These are phyloP conservation scores for Pueraria montana DNA, from an alignment of 306 rosid species.

Conservation along the genomic window DNA sequence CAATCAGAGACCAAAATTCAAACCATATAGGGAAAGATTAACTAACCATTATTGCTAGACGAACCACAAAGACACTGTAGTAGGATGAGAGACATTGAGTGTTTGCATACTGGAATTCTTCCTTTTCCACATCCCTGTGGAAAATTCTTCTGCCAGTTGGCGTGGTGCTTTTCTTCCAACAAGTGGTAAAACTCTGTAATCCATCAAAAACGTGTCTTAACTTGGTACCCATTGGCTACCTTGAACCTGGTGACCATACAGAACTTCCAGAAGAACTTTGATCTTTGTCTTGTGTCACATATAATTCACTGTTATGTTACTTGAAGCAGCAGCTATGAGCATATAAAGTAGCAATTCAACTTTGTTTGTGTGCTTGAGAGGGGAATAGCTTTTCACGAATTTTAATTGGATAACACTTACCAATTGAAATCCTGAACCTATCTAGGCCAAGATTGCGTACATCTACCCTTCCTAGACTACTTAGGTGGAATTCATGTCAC, in stretches of 20 bases:
- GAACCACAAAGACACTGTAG: constrained; percentile 96
- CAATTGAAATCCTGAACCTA: neutral
- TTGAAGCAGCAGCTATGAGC: constrained; percentile 43
- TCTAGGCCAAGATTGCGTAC: neutral
- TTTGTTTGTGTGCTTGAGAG: constrained; percentile 37
- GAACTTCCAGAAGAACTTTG: constrained; percentile 49
- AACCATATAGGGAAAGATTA: neutral
- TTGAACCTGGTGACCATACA: constrained; percentile 57
- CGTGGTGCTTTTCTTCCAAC: constrained; percentile 55
- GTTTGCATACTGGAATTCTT: constrained; percentile 75
- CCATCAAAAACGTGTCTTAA: constrained; percentile 61
- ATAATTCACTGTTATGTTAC: constrained; percentile 33
- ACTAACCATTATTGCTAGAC: constrained; percentile 94
- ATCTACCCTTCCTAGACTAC: constrained; percentile 1
- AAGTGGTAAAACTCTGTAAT: constrained; percentile 55
- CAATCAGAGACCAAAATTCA: neutral
- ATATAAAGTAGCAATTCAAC: constrained; percentile 34
- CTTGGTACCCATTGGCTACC: constrained; percentile 61
- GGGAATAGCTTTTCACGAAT: neutral
- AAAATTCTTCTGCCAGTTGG: constrained; percentile 61
- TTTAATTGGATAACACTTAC: neutral
- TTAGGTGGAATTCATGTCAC: neutral
- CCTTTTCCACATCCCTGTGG: constrained; percentile 87
- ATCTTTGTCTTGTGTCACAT: constrained; percentile 43
- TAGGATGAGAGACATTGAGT: constrained; percentile 89